Conservation (phyloP, 139 green algal species). For the Astrephomene gubernaculifera region DNA sequence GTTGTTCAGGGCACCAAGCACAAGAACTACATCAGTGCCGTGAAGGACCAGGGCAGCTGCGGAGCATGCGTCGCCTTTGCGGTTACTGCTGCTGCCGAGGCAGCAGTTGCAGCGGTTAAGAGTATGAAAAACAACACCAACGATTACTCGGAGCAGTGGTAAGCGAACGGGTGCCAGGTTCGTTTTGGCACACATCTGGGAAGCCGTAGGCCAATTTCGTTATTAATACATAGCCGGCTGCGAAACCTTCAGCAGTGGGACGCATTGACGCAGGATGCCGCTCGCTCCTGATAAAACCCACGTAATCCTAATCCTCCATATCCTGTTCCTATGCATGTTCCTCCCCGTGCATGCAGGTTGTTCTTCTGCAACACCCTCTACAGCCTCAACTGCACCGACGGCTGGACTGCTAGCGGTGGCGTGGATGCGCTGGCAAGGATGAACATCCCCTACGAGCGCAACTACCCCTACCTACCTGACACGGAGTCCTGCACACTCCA, state of each 20-base stretch:
- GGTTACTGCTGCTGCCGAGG: background rate
- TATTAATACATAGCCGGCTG: too few species aligned
- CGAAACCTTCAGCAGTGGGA: too few species aligned
- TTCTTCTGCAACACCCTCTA: conserved; percentile 22
- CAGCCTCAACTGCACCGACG: background rate
- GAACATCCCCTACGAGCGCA: background rate
- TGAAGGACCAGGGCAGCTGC: conserved; percentile 73
- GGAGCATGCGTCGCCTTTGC: conserved; percentile 74
- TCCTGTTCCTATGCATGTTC: too few species aligned
- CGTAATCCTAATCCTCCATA: too few species aligned
- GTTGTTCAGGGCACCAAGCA: background rate
- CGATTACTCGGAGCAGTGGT: conserved; percentile 24
- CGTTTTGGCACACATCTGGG: too few species aligned
- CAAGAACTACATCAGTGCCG: conserved; percentile 48
- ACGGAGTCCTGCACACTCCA: background rate
- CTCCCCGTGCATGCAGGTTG: background rate
- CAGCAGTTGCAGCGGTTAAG: background rate
- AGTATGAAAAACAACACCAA: background rate
- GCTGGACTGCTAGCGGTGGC: background rate
- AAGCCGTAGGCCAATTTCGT: too few species aligned
- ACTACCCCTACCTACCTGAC: background rate
- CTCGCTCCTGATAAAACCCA: too few species aligned
- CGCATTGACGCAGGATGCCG: too few species aligned
- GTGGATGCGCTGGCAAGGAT: background rate
- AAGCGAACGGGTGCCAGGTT: background rate